Evolutionary conservation across 805 yeast species (phyloP).

Genomic region (Brettanomyces naardenensis): DNA sequence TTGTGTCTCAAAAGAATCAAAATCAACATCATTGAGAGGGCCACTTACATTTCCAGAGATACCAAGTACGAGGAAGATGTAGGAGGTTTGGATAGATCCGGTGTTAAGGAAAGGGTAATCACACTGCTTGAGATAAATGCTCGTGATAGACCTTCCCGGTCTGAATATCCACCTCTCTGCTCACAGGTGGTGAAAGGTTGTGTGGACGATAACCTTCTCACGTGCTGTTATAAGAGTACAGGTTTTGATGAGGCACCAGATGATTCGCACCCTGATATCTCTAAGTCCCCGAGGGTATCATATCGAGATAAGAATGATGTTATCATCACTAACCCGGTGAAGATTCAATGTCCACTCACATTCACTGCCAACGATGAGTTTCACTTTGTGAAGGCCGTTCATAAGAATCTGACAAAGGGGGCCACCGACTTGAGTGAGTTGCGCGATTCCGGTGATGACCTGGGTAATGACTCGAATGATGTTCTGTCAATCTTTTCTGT

Average conservation of each 20-base stretch:
- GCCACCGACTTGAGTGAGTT: conserved; percentile 18
- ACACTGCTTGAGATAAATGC: conserved; percentile 61
- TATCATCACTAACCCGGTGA: conserved; percentile 29
- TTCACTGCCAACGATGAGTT: conserved; percentile 26
- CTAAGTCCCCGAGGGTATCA: neutral
- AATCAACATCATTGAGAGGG: conserved; percentile 58
- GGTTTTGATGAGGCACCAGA: conserved; percentile 3
- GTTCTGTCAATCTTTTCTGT: conserved; percentile 22
- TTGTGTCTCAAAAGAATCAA: conserved; percentile 55
- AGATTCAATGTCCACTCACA: conserved; percentile 27
- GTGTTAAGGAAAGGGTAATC: conserved; percentile 43
- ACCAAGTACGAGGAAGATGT: conserved; percentile 46
- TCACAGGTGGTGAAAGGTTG: conserved; percentile 54
- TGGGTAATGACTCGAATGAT: conserved; percentile 10
- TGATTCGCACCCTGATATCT: neutral
- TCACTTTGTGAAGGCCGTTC: conserved; percentile 18
- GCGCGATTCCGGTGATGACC: conserved; percentile 10
- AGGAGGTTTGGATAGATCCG: conserved; percentile 27
- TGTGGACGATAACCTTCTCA: conserved; percentile 52
- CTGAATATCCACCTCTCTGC: conserved; percentile 30
- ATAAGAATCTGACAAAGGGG: conserved; percentile 18
- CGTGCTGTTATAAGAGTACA: conserved; percentile 40
- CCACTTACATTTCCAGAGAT: conserved; percentile 54
- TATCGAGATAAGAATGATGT: conserved; percentile 17
- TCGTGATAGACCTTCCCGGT: conserved; percentile 30